These are phyloP conservation scores for Cordyceps pruinosa DNA, from an alignment of 2,329 filamentous ascomycete genomes.

Conservation along the genomic window DNA sequence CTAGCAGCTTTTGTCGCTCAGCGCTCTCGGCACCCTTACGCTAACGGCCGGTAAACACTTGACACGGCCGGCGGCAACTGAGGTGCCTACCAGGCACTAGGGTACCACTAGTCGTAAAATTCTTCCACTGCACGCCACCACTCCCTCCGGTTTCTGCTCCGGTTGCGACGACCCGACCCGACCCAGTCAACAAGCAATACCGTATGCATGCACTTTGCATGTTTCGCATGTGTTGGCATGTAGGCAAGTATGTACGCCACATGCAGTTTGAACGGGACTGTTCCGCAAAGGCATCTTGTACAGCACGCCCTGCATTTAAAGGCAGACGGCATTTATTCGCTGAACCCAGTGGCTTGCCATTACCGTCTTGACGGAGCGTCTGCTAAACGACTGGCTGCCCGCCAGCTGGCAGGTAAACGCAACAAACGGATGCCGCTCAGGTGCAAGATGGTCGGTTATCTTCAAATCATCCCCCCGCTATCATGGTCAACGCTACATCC, in stretches of 20 bases:
- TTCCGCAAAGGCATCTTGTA: background rate
- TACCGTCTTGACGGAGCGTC: no score
- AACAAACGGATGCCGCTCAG: background rate
- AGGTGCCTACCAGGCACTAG: no score
- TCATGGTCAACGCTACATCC: background rate
- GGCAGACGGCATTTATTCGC: background rate
- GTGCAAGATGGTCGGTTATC: no score
- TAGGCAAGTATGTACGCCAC: background rate
- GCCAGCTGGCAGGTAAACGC: background rate
- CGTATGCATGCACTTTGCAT: background rate
- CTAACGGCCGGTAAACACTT: background rate
- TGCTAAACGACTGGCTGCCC: no score
- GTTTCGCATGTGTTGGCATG: background rate
- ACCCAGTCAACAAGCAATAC: background rate
- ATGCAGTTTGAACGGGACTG: background rate
- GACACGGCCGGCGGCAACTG: no score
- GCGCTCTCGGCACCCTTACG: no score
- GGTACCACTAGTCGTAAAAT: constrained; percentile 8
- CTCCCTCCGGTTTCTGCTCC: constrained; percentile 9
- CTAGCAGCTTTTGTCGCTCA: background rate
- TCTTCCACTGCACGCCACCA: background rate
- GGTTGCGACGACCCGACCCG: background rate
- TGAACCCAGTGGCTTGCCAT: no score
- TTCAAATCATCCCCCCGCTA: no score
- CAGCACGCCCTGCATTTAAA: background rate